Conservation (phyloP, 768 basidiomycete species). For the Lanmaoa pseudosensibilis region DNA sequence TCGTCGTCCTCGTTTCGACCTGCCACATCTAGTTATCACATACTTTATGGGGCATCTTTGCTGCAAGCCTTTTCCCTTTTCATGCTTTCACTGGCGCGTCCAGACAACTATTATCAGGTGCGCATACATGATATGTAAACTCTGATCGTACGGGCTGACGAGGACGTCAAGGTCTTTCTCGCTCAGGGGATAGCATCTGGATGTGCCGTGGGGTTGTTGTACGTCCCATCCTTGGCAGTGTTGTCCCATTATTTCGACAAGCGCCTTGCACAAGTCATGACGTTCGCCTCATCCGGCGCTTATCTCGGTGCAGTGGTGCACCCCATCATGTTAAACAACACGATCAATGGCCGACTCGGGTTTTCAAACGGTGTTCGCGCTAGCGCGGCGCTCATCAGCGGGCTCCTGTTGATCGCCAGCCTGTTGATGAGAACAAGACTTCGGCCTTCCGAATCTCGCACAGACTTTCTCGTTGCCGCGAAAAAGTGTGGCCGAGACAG, state of each 20-base stretch:
- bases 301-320: slow-evolving; percentile 60
- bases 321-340: slow-evolving; percentile 62
- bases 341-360: slow-evolving; percentile 42
- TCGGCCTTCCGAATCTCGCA: slow-evolving; percentile 31
- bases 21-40: slow-evolving; percentile 19
- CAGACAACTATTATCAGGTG: slow-evolving; percentile 45
- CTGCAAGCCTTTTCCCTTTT: slow-evolving; percentile 37
- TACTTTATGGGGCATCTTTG: slow-evolving; percentile 30
- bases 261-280: slow-evolving; percentile 50
- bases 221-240: slow-evolving; percentile 48
- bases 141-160: neutral
- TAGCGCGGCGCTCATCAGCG: slow-evolving; percentile 42
- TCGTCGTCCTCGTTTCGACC: neutral
- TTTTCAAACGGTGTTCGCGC: slow-evolving; percentile 44
- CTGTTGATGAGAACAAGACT: slow-evolving; percentile 42
- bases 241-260: slow-evolving; percentile 54
- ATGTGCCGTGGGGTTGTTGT: slow-evolving; percentile 47
- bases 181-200: slow-evolving; percentile 52
- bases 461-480: slow-evolving; percentile 21
- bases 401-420: slow-evolving; percentile 40
- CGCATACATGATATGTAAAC: neutral
- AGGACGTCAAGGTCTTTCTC: slow-evolving; percentile 45
- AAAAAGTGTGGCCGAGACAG: slow-evolving; percentile 26
- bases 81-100: slow-evolving; percentile 47
- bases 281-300: slow-evolving; percentile 56